Base-by-base conservation (phyloP, 495 filamentous ascomycete genomes). In the Neurospora pannonica region DNA sequence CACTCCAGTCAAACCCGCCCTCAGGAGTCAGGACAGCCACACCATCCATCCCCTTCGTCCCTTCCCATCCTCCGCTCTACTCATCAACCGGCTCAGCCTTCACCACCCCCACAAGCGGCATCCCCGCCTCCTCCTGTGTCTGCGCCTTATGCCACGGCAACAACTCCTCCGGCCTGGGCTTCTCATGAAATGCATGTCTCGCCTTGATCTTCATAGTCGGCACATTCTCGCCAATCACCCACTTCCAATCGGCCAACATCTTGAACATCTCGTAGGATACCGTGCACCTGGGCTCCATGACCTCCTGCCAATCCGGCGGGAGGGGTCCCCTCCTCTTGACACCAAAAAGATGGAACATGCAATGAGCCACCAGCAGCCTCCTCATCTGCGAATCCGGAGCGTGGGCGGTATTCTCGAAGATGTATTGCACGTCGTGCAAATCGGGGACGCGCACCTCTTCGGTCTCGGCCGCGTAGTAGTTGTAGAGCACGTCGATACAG, bases 241-340 rank as follows among this genome's bases (percentile, higher is more conserved):
- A 81, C 40, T 71, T 69, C 80, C 80, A 81, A 28, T 81, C 80
- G 48, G 37, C 37, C 5, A 81, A 74, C 80, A 81, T 81, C 24
- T 38, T 28, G 70, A 79, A 39, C 39, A 80, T 71, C 7, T 72
- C 71, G 40, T 28, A 76, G 15, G 67, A 72, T 21, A 81, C 74
- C 11, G 71, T 71, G 38, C 39, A 37, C 31, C 71, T 21, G 0
- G 19, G 24, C 8, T 17, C 19, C 19, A 78, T 36, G 1, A 79
- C 72, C 36, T 71, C 54, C 62, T 31, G 37, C 80, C 79, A 80
- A 11, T 77, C 77, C 3, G 38, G 19, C 0, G 77, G 80, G 3
- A 80, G 70, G 0, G 71, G 6, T 10, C 39, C 70, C 13, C 28
- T 48, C 34, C 80, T 36, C 69, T 72, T 73, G 7, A 43, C 71